Percentiles rank a stretch among this genome's conserved stretches.
Evolutionary conservation across 116 monocot genomes (phyloP).

Genomic region (Iris pallida): DNA sequence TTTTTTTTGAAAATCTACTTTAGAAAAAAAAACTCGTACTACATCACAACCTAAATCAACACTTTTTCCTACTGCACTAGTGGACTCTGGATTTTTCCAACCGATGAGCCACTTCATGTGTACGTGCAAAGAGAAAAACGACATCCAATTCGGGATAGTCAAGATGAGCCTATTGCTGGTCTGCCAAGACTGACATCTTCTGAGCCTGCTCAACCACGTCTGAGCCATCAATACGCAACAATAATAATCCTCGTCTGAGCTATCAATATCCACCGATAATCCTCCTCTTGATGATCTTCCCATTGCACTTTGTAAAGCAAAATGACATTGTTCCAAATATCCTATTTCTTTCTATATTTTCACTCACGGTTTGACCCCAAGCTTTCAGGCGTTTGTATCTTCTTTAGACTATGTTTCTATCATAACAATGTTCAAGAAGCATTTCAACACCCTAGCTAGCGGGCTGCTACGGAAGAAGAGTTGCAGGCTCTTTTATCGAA

Average conservation of each 20-base stretch:
- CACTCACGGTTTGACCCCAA: neutral
- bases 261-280: neutral
- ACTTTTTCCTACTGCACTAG: too few species aligned
- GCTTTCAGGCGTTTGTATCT: neutral
- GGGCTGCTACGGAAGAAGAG: too few species aligned
- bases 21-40: too few species aligned
- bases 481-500: too few species aligned
- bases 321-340: neutral
- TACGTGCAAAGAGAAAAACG: neutral
- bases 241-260: neutral
- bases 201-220: neutral
- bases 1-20: too few species aligned
- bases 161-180: neutral
- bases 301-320: neutral
- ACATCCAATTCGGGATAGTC: neutral
- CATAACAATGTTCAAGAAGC: neutral
- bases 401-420: neutral
- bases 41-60: too few species aligned
- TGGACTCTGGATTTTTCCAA: too few species aligned
- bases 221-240: neutral
- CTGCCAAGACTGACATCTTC: neutral
- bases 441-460: neutral
- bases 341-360: neutral
- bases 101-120: too few species aligned
- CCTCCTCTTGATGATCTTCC: neutral